These are phyloP conservation scores for Penicillium egyptiacum DNA, from an alignment of 495 filamentous ascomycete species.

Conservation along the genomic window DNA sequence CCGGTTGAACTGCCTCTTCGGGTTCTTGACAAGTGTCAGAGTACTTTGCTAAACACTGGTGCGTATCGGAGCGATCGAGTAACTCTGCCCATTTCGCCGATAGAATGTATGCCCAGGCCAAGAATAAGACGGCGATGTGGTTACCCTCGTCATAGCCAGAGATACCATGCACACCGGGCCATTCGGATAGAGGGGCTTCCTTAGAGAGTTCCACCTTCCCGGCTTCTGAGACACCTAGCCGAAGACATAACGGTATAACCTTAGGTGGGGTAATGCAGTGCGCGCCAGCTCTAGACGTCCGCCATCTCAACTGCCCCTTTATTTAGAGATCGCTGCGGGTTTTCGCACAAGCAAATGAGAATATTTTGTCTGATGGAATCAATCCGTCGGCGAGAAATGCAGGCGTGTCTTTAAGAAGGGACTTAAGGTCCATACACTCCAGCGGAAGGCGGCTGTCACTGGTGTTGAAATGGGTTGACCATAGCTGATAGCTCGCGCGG, in stretches of 20 bases:
- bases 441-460: background rate
- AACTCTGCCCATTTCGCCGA: background rate
- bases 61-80: background rate
- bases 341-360: background rate
- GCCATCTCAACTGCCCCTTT: conserved; percentile 1
- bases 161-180: conserved; percentile 26
- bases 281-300: background rate
- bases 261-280: conserved; percentile 2
- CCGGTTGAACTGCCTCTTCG: background rate
- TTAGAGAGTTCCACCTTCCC: conserved; percentile 22
- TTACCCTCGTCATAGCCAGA: conserved; percentile 24
- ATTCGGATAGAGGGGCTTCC: conserved; percentile 22
- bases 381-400: background rate
- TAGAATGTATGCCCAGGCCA: conserved; percentile 21
- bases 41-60: background rate
- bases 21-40: background rate
- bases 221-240: conserved; percentile 14
- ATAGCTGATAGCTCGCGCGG: background rate
- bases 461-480: background rate
- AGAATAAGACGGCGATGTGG: conserved; percentile 24
- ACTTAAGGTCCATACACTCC: background rate
- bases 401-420: conserved; percentile 2
- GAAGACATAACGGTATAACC: conserved; percentile 20
- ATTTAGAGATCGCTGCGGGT: background rate
- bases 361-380: background rate